These are phyloP conservation scores for Pythium myriotylum DNA, from an alignment of 352 stramenopile genomes.

Conservation along the genomic window DNA sequence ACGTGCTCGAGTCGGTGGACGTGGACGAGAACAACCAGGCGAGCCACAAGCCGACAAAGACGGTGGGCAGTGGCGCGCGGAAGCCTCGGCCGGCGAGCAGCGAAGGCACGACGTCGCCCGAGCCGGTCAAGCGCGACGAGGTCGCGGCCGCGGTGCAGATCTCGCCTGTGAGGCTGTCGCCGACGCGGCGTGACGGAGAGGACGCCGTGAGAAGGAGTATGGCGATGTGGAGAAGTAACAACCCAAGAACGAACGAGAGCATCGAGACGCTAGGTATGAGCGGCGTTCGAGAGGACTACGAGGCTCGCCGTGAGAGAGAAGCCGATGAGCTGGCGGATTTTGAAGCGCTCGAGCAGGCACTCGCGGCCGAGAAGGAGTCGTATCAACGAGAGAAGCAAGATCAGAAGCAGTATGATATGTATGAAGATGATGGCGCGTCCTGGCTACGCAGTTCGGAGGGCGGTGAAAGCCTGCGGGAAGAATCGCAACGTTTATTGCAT, in stretches of 20 bases:
- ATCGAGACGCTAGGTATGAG: conserved; percentile 67
- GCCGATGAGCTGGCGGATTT: conserved; percentile 80
- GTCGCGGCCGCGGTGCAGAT: conserved; percentile 4
- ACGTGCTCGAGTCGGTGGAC: conserved; percentile 58
- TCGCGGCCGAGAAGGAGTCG: conserved; percentile 61
- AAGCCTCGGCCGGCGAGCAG: conserved; percentile 6
- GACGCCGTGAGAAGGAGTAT: conserved; percentile 11
- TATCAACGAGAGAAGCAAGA: conserved; percentile 50
- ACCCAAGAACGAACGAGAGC: conserved; percentile 28
- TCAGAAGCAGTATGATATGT: conserved; percentile 2
- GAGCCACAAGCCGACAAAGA: not conserved
- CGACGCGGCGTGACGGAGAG: not conserved
- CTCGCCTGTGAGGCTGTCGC: conserved; percentile 16
- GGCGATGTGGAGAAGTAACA: conserved; percentile 14
- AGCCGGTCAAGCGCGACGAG: not conserved
- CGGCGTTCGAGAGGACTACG: conserved; percentile 53
- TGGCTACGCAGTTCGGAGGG: conserved; percentile 21
- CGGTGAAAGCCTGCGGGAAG: conserved; percentile 1
- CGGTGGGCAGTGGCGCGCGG: not conserved
- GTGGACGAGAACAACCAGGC: conserved; percentile 28
- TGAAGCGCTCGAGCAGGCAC: conserved; percentile 70
- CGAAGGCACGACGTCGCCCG: conserved; percentile 10
- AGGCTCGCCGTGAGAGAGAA: conserved; percentile 55
- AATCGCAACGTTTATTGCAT: conserved; percentile 3
- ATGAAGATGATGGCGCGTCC: conserved; percentile 13